Evolutionary conservation across 768 basidiomycete genomes (phyloP), one percentile per base, ranked within the genome.

Genomic region (Panellus pusillus): DNA sequence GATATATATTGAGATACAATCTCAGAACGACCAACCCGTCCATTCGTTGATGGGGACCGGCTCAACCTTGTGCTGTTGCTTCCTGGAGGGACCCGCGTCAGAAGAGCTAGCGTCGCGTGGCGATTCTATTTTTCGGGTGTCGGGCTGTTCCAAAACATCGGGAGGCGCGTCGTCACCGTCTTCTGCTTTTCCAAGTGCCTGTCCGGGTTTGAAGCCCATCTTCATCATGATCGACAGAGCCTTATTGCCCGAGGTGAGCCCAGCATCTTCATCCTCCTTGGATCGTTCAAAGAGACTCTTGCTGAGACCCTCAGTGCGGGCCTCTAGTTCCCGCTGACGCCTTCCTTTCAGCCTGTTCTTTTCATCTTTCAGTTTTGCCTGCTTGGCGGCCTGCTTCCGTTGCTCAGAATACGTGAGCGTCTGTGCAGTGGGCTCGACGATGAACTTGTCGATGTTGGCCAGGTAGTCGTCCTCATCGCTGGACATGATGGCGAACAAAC

Each of bases 151-250:
- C 13, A 41, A 27, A 35, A 32, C 42, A n/a, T 58, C 27, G 14
- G 52, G 32, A 2, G 39, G 31, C 14, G 44, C 47, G 31, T 49
- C 42, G 20, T 58, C 57, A 27, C 37, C 52, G 36, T 68, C 64
- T 9, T 72, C 70, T 9, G 66, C 47, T 63, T 70, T 76, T 15
- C 91, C 91, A 27, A 93, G 76, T 13, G 89, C 77, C 67, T 92
- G 83, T 14, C 92, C 92, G 2, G 89, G 84, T 71, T 87, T 87
- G 74, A 91, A 94, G 1, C 92, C 92, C 92, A 93, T 93, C 72
- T 89, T 93, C 80, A 89, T 83, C 92, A 94, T 94, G 75, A 94
- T 93, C 14, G 81, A 79, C 49, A 93, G 73, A 8, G 91, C 92
- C 67, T 92, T 93, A 73, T 81, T 92, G 39, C 79, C 76, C 47